Evolutionary conservation across 768 basidiomycete species (phyloP).

Genomic region (Cubamyces lactineus): DNA sequence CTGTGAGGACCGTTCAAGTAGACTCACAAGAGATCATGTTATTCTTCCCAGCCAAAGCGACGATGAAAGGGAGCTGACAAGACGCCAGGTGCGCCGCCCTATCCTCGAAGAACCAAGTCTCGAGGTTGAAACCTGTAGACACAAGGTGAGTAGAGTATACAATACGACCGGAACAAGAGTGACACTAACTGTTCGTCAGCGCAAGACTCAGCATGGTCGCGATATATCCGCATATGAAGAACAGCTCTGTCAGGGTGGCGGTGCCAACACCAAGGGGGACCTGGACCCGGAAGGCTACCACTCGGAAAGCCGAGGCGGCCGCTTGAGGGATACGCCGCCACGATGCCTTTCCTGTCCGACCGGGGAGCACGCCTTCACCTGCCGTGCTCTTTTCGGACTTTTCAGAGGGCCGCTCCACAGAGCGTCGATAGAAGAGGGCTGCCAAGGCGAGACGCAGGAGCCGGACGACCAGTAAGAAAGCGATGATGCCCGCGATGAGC

Average conservation of each 20-base stretch:
- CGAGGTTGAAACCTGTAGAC: conserved; percentile 25
- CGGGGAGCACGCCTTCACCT: conserved; percentile 22
- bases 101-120: conserved; percentile 35
- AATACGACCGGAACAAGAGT: no score
- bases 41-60: conserved; percentile 60
- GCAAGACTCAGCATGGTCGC: conserved; percentile 47
- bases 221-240: conserved; percentile 51
- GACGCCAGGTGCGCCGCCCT: conserved; percentile 47
- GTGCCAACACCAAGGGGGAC: conserved; percentile 47
- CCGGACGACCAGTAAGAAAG: conserved; percentile 41
- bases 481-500: conserved; percentile 42
- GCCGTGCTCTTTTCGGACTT: conserved; percentile 20
- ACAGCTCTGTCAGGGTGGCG: conserved; percentile 46
- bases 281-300: conserved; percentile 52
- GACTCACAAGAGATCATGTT: conserved; percentile 54
- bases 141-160: not conserved
- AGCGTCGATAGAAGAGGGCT: conserved; percentile 1
- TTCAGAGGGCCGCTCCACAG: not conserved
- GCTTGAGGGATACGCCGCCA: conserved; percentile 42
- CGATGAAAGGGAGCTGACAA: conserved; percentile 53
- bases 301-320: conserved; percentile 47
- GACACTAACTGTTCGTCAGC: conserved; percentile 48
- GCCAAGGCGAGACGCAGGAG: conserved; percentile 25
- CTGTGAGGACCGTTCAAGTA: not conserved
- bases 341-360: conserved; percentile 27